Evolutionary conservation across 2,329 filamentous ascomycete species (phyloP).

Genomic region (Pezicula radicicola): DNA sequence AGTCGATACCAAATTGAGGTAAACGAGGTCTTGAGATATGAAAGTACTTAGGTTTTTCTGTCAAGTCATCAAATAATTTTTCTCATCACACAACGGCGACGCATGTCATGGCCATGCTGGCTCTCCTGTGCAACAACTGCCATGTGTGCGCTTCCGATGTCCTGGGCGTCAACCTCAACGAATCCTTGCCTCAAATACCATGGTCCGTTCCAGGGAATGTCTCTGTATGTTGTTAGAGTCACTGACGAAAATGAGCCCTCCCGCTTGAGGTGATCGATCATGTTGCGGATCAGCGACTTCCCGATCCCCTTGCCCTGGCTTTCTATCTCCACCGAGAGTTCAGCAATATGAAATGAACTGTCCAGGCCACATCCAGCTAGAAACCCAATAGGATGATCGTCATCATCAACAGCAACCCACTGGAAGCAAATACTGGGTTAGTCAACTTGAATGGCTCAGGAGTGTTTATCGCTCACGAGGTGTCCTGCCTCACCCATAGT

Average conservation of each 20-base stretch:
- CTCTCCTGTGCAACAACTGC: constrained; percentile 21
- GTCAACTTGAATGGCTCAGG: too few relatives aligned
- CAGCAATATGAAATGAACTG: constrained; percentile 26
- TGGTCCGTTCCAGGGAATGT: constrained; percentile 25
- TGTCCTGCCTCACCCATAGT: constrained; percentile 19
- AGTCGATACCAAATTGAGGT: too few relatives aligned
- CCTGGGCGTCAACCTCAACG: constrained; percentile 17
- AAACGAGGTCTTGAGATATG: too few relatives aligned
- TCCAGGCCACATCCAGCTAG: constrained; percentile 21
- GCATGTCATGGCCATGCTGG: constrained; percentile 20
- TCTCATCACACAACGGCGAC: constrained; percentile 22
- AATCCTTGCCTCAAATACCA: constrained; percentile 27
- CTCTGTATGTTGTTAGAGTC: constrained; percentile 25
- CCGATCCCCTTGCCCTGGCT: constrained; percentile 27
- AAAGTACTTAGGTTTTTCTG: too few relatives aligned
- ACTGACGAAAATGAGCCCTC: constrained; percentile 21
- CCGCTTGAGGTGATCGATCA: constrained; percentile 20
- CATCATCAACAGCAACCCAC: constrained; percentile 23
- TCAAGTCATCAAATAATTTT: background rate
- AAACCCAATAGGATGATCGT: constrained; percentile 26
- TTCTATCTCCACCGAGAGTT: constrained; percentile 24
- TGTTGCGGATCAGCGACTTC: constrained; percentile 22
- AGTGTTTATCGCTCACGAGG: constrained; percentile 7
- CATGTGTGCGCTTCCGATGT: constrained; percentile 20
- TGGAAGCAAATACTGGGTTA: too few relatives aligned